Base-by-base conservation (phyloP, 495 filamentous ascomycete species). In the Penicillium flavigenum region DNA sequence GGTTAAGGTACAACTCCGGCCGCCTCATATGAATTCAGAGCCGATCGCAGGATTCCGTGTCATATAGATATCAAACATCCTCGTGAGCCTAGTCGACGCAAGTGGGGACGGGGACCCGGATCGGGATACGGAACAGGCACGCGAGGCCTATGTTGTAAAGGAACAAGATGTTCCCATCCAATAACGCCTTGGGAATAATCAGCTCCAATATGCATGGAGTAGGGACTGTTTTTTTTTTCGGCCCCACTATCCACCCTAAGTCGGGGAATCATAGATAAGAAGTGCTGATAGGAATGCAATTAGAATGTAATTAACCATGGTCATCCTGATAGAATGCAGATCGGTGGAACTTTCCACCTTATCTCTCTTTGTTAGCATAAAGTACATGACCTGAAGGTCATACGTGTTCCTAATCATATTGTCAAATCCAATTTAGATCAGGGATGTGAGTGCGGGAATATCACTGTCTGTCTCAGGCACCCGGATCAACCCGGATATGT, bases 331-430 rank as follows among this genome's bases (percentile, higher is more conserved):
- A 31, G 24, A 27, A 38, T 41, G 49, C 49, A 52, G 49, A 52
- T 52, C 49, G 49, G 49, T 52, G 49, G 49, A 39, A 41, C 49
- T 41, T 12, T 20, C 14, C 31, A 51, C 48, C 48, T 52, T 52
- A 52, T 52, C 49, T 52, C 17, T 5, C n/a, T 12, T 38, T 46
- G 44, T 46, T 46, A 27, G 44, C 44, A 27, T 7, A 26, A 46
- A 45, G 4, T 44, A 44, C 42, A 44, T 24, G 3, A 16, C 31
- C 11, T 34, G 5, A 11, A 34, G n/a, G 19, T 26, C 32, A 39
- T 36, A 38, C 19, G 11, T 26, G 6, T 29, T 42, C 29, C 50
- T 41, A 42, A 39, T 51, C 48, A 39, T n/a, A 42, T 52, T 24
- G 47, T 32, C 47, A 48, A 48, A 48, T 48, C 27, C 45, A 27